A percentile compares a stretch with the other conserved stretches of the same genome.
These are phyloP conservation scores for Phytomonas francai DNA, from an alignment of 208 protist species.

Conservation along the genomic window DNA sequence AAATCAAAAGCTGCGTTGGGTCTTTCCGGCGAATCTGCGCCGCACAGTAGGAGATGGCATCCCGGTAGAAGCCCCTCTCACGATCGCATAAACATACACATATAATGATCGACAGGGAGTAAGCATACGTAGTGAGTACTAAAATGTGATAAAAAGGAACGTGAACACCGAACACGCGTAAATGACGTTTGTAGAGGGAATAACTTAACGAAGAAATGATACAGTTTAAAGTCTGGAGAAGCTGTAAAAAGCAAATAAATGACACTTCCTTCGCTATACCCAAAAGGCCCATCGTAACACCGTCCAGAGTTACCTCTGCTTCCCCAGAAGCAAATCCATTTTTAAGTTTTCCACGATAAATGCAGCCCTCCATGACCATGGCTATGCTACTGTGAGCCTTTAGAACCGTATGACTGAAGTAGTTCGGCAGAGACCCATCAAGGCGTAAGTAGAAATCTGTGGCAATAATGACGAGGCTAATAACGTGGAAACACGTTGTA, in stretches of 20 bases:
- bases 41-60: slow-evolving; percentile 44
- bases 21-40: slow-evolving; percentile 16
- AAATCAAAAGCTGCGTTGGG: slow-evolving; percentile 19
- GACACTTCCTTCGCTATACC: slow-evolving; percentile 56
- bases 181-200: slow-evolving; percentile 48
- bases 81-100: slow-evolving; percentile 43
- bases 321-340: slow-evolving; percentile 26
- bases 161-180: slow-evolving; percentile 66
- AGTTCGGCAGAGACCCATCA: slow-evolving; percentile 41
- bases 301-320: slow-evolving; percentile 25
- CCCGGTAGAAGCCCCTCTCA: slow-evolving; percentile 41
- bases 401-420: slow-evolving; percentile 36
- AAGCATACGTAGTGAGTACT: slow-evolving; percentile 43
- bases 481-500: slow-evolving; percentile 26
- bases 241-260: slow-evolving; percentile 57
- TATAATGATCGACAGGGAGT: slow-evolving; percentile 47
- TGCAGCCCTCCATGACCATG: slow-evolving; percentile 50
- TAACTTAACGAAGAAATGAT: slow-evolving; percentile 38
- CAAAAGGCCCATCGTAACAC: slow-evolving; percentile 47
- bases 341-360: slow-evolving; percentile 35
- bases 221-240: slow-evolving; percentile 56
- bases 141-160: slow-evolving; percentile 72
- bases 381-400: slow-evolving; percentile 24
- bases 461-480: slow-evolving; percentile 49
- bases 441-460: slow-evolving; percentile 63